Percentiles rank a stretch among this genome's conserved stretches.
Conservation (phyloP, 2,329 filamentous ascomycete species). For the Pseudocercospora cruenta region DNA sequence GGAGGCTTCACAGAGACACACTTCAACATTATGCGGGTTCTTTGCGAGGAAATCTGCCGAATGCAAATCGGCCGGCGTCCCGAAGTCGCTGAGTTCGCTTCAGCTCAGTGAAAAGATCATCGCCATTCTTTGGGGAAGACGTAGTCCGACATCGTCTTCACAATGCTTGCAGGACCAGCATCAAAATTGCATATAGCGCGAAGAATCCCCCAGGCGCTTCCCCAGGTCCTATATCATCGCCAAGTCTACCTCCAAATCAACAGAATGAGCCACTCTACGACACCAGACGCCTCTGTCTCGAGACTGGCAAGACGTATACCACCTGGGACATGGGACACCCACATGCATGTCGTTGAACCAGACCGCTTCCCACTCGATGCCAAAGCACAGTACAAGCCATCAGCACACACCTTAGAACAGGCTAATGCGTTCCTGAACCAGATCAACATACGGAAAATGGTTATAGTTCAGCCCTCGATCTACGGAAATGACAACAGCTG, state of each 20-base stretch:
- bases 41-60: conserved; percentile 2
- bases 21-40: not conserved
- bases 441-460: conserved; percentile 59
- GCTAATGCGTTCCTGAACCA: conserved; percentile 56
- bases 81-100: not conserved
- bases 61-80: not conserved
- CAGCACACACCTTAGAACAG: conserved; percentile 54
- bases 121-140: not conserved
- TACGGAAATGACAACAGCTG: conserved; percentile 65
- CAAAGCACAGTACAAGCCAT: conserved; percentile 57
- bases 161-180: not conserved
- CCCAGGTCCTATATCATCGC: not conserved
- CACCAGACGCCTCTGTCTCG: conserved; percentile 12
- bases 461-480: conserved; percentile 63
- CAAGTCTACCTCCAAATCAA: not conserved
- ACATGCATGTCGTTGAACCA: conserved; percentile 67
- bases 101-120: not conserved
- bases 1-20: too few relatives aligned
- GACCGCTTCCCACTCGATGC: conserved; percentile 52
- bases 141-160: not conserved
- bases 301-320: conserved; percentile 42
- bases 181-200: not conserved
- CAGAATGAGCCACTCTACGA: not conserved
- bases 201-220: not conserved
- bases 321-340: conserved; percentile 60